These are phyloP conservation scores for Aphanomyces cochlioides DNA, from an alignment of 352 stramenopile species.

Conservation along the genomic window DNA sequence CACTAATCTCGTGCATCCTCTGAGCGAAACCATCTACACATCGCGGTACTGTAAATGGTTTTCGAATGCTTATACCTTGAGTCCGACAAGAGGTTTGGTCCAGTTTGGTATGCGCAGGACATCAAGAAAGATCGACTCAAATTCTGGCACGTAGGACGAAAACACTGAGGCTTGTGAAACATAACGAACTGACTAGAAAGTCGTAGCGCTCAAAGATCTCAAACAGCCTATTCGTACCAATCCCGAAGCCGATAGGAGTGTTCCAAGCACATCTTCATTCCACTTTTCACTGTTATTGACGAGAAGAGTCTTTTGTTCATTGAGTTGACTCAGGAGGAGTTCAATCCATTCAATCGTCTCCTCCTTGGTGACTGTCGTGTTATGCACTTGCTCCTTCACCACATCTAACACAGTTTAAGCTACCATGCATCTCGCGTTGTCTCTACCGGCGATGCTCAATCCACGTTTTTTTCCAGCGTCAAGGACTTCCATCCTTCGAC, in stretches of 20 bases:
- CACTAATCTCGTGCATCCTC: conserved; percentile 17
- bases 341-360: conserved; percentile 19
- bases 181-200: conserved; percentile 24
- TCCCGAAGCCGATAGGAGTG: conserved; percentile 19
- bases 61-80: conserved; percentile 5
- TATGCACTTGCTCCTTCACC: conserved; percentile 24
- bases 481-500: not conserved
- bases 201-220: not conserved
- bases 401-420: conserved; percentile 15
- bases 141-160: conserved; percentile 8
- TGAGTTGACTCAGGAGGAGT: not conserved
- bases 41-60: not conserved
- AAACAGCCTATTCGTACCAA: conserved; percentile 1
- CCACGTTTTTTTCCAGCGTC: not conserved
- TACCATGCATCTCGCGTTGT: not conserved
- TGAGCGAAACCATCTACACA: conserved; percentile 27
- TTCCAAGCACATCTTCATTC: conserved; percentile 19
- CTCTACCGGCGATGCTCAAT: conserved; percentile 2
- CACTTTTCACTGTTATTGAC: not conserved
- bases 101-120: conserved; percentile 13
- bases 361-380: conserved; percentile 3
- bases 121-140: conserved; percentile 26
- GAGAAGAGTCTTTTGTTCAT: not conserved
- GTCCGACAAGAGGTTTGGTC: conserved; percentile 24
- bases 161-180: conserved; percentile 1